Evolutionary conservation across 352 stramenopile species (phyloP).

Genomic region (Pythium plurisporium): DNA sequence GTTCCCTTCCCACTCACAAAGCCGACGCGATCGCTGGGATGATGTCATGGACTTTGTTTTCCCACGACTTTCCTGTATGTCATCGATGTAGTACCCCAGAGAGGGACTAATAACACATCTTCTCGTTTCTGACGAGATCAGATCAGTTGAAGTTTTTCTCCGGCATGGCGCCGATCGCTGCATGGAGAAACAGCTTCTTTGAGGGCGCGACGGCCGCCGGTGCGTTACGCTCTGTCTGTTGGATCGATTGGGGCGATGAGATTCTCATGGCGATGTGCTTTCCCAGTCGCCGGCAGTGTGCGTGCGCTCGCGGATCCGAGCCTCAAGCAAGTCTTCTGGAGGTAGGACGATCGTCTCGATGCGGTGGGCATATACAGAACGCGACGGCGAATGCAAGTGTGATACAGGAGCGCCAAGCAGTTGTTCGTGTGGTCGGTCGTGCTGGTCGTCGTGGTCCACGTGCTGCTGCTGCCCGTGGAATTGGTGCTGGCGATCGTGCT

Average conservation of each 20-base stretch:
- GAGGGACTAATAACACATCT: too few species aligned
- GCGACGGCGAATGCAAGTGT: background rate
- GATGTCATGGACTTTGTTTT: too few species aligned
- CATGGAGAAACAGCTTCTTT: constrained; percentile 13
- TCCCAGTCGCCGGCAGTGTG: constrained; percentile 21
- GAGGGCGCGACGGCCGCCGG: constrained; percentile 11
- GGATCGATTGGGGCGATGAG: background rate
- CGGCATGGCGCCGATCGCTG: background rate
- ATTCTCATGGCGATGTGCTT: background rate
- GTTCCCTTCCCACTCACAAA: too few species aligned
- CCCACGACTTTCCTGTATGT: too few species aligned
- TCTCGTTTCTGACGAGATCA: too few species aligned
- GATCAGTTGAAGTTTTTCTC: background rate
- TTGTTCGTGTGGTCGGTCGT: constrained; percentile 50
- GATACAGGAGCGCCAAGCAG: constrained; percentile 38
- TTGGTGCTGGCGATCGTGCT: constrained; percentile 47
- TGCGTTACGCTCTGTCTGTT: background rate
- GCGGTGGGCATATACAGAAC: background rate
- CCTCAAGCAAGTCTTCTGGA: constrained; percentile 50
- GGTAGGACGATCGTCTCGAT: constrained; percentile 10
- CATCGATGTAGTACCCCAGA: too few species aligned
- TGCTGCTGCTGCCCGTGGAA: constrained; percentile 53
- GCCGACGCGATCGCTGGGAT: too few species aligned
- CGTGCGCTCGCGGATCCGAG: constrained; percentile 38
- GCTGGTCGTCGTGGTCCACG: constrained; percentile 43